Evolutionary conservation across 139 green algal genomes (phyloP), one percentile per base, ranked within the genome.

Genomic region (Ettlia oleoabundans): DNA sequence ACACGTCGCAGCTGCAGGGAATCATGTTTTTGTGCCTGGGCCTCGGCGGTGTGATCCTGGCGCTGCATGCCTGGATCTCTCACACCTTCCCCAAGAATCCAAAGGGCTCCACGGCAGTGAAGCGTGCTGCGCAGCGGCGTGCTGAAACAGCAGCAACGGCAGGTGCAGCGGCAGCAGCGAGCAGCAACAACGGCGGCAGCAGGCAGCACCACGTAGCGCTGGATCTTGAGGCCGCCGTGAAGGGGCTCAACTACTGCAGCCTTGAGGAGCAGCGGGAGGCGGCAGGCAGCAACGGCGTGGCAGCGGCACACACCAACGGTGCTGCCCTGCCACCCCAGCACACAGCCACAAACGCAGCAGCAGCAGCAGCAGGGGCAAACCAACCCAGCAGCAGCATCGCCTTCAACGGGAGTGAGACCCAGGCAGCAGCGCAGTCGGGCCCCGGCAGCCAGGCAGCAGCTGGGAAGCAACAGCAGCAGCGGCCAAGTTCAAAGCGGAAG

Each of bases 31-130:
- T 90, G 43, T 82, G 73, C 80, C n/a, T 86, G 24, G n/a, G 41
- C 64, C 72, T 87, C 26, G 86, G 86, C 24, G 21, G 55, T 6
- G 53, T 41, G 37, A 83, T 92, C 63, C 63, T 92, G 32, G 76
- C 53, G 22, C 79, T 91, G 77, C 89, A 93, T 38, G 37, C 67
- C 10, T 84, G 81, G 69, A 93, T 92, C 81, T 72, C 52, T 0
- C 43, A 33, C 30, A 81, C 62, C 38, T 92, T 92, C 80, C 83
- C 82, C 22, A 76, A 79, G 7, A 88, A 84, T 72, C 84, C 84
- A 8, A 85, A 85, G 68, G 80, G 78, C 1, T 79, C 65, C 33
- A 86, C 76, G 8, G 63, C 51, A 9, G 28, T 53, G 19, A 89
- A 77, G 40, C 33, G 62, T 32, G 64, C n/a, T 15, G 63, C 28